Evolutionary conservation across 2,329 filamentous ascomycete genomes (phyloP).

Genomic region (Didymella pinodella): DNA sequence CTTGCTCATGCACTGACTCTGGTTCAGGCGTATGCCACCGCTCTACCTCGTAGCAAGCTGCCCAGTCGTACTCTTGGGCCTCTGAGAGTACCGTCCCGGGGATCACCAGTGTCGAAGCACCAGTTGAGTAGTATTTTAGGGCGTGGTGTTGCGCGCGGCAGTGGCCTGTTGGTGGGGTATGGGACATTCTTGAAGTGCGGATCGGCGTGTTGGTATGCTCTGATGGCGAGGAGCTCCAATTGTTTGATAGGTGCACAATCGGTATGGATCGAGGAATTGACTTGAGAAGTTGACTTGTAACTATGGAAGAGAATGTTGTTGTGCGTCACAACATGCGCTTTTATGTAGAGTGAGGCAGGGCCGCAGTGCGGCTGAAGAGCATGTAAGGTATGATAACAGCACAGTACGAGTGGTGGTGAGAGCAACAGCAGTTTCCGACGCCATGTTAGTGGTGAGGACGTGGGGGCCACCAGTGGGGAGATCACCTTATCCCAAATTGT

Average conservation of each 20-base stretch:
- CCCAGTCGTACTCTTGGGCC: slow-evolving; percentile 32
- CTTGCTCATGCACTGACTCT: slow-evolving; percentile 14
- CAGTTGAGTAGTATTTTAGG: slow-evolving; percentile 29
- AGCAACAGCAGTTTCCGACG: background rate
- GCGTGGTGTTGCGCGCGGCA: slow-evolving; percentile 37
- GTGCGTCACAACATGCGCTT: background rate
- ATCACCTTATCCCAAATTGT: slow-evolving; percentile 15
- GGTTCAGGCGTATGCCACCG: slow-evolving; percentile 16
- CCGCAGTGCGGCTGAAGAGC: slow-evolving; percentile 6
- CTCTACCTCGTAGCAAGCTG: slow-evolving; percentile 19
- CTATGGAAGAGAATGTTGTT: background rate
- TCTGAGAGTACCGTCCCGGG: slow-evolving; percentile 25
- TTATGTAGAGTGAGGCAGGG: slow-evolving; percentile 5
- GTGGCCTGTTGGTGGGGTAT: slow-evolving; percentile 27
- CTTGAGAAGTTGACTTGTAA: slow-evolving; percentile 1
- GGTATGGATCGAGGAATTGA: slow-evolving; percentile 1
- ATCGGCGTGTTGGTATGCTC: too few species aligned
- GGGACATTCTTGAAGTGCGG: background rate
- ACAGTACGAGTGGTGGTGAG: slow-evolving; percentile 7
- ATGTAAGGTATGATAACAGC: background rate
- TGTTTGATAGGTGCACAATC: background rate
- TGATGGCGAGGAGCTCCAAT: background rate
- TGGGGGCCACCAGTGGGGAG: slow-evolving; percentile 17
- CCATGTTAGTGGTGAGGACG: slow-evolving; percentile 18
- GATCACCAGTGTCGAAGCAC: slow-evolving; percentile 31